Evolutionary conservation across 176 grass and related monocot genomes (phyloP).

Genomic region (Hordeum marinum): DNA sequence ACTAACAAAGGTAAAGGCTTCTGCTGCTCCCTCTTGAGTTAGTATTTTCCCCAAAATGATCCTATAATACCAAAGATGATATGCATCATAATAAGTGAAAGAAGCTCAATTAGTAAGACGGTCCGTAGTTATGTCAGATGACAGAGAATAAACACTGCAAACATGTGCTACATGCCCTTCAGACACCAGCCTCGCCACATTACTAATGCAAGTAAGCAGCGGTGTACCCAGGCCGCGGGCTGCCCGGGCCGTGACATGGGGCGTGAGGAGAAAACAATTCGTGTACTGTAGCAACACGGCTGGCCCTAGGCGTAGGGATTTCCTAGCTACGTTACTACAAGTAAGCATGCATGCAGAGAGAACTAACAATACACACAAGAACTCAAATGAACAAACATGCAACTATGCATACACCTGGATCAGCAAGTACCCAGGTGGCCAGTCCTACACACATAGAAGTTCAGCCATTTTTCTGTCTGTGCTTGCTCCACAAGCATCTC

Average conservation of each 20-base stretch:
- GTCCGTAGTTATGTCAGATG: neutral
- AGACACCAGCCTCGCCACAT: conserved; percentile 19
- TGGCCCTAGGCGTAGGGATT: too few species aligned
- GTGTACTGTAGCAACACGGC: too few species aligned
- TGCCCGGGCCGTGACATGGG: too few species aligned
- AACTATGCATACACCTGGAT: neutral
- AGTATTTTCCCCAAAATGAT: conserved; percentile 85
- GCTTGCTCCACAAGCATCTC: conserved; percentile 17
- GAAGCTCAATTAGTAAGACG: neutral
- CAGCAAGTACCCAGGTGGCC: neutral
- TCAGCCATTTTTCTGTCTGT: neutral
- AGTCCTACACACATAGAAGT: neutral
- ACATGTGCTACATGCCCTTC: conserved; percentile 13
- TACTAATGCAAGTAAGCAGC: neutral
- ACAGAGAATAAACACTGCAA: conserved; percentile 13
- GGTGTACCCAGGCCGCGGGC: too few species aligned
- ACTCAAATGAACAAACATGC: neutral
- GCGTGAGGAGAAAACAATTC: too few species aligned
- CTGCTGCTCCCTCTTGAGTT: conserved; percentile 80
- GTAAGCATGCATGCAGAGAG: neutral
- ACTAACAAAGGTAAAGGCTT: conserved; percentile 83
- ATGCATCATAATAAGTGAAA: conserved; percentile 52
- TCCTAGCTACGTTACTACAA: too few species aligned
- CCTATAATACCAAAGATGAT: conserved; percentile 64
- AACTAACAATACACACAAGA: conserved; percentile 4